Base-by-base conservation (phyloP, 129 eudicot species). In the Mikania micrantha region DNA sequence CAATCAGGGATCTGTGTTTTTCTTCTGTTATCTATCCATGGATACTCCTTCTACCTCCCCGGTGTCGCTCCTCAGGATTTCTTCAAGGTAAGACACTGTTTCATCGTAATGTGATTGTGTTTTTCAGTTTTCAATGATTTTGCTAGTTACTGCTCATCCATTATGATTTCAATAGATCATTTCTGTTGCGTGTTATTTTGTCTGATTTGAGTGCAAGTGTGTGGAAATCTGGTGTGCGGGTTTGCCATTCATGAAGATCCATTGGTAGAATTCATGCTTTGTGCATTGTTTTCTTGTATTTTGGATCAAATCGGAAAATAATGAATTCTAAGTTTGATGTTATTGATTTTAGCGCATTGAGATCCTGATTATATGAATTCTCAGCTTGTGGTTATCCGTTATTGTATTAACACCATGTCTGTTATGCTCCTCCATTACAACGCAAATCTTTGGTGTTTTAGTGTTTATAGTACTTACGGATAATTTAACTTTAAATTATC, bases 21-120 rank as follows among this genome's bases (percentile, higher is more conserved):
- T 40, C 54, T 79, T 34, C 57, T 75, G 5, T 53, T 76, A 49
- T 83, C 66, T 62, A 45, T 83, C 34, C 71, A 68, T 35, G 72
- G 65, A 2, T 36, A 66, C 74, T 75, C 79, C 28, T 84, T 86
- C 71, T 83, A 85, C 53, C 92, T 86, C 45, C 88, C 93, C 32
- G 86, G 93, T 53, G 93, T 86, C 25, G 88, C 93, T 31, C 93
- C 93, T 10, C 80, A 71, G 38, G 93, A 86, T 75, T 86, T 86
- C 75, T 71, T 66, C 11, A 83, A 68, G 86, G 88, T 71, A 74
- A 38, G 35, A 2, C 17, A 31, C 49, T 42, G 50, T 31, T 66
- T 17, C 10, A 54, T 66, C 49, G 16, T 5, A 49, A 63, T 64
- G 59, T 53, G 38, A 28, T 54, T 60, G 35, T 12, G 38, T 15